Base-by-base conservation (phyloP, 192 early-diverging fungal genomes). In the Coemansia sp. region DNA sequence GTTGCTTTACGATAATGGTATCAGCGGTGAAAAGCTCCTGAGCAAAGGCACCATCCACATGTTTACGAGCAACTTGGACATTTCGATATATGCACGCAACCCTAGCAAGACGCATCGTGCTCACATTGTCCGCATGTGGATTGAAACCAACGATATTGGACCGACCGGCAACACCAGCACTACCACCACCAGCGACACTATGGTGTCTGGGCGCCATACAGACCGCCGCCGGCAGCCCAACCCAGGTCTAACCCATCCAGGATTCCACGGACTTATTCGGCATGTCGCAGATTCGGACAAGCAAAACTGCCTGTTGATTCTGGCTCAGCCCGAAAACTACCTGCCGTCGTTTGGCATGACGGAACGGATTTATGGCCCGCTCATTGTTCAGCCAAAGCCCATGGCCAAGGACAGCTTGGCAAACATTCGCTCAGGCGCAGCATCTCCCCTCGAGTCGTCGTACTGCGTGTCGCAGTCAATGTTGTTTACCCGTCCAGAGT, bases 211-310 rank as follows among this genome's bases (percentile, higher is more conserved):
- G 8, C 59, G 59, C 14, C 39, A 51, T 8, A 26, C 50, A 3
- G 58, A 60, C 14, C 52, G 53, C 10, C 53, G 48, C 64, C 16
- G 38, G 29, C 43, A 41, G 38, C 35, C 27, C 11, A 53, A 6
- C 35, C 16, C 50, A 6, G 55, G 37, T 4, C 23, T 47, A 6
- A 43, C 56, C 6, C 61, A 64, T 19, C 56, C 76, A 0, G 77
- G 74, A 26, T 74, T 71, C 48, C 61, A 31, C 16, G 62, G 65
- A 29, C 43, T 69, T 16, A 63, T 80, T 14, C 62, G 77, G 0
- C 71, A 80, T 59, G 65, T 80, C 9, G 68, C 77, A 11, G 77
- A 80, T 29, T 71, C 72, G 3, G 77, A 80, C 68, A 80, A 74
- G 65, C 67, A 67, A 17, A 80, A 80, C 65, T 80, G 68, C 16